Base-by-base conservation (phyloP, 208 protist genomes). In the Leishmania aethiopica region DNA sequence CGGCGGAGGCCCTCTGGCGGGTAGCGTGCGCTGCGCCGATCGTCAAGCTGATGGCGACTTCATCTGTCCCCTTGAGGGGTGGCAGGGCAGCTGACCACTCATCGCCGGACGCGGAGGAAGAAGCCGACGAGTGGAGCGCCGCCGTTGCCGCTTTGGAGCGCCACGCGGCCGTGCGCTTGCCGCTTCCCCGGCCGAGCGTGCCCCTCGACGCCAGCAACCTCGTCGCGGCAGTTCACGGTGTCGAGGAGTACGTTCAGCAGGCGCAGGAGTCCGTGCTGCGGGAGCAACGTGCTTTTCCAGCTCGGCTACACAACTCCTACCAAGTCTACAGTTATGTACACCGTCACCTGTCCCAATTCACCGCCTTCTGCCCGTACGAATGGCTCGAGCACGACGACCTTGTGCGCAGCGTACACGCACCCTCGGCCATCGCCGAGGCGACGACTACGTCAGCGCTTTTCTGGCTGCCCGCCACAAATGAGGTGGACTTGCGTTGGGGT, bases 321-420 rank as follows among this genome's bases (percentile, higher is more conserved):
- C 84, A 90, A 55, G 84, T 89, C 8, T 77, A 64, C 22, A 70
- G 49, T 11, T 19, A 88, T 55, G 59, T 95, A 28, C 82, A 88
- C 45, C 77, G 57, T 7, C 62, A 90, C 73, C 84, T 95, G 28
- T 96, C 92, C n/a, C 78, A 90, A 70, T 98, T 94, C 81, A 55
- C 79, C 53, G 90, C 86, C 79, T 98, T 91, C 84, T 98, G 95
- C 87, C 92, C 95, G 22, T 95, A 95, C 84, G 88, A 87, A 74
- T 98, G 95, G 95, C 75, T 88, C 25, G 85, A 94, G 62, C 74
- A 95, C 70, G 79, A 75, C 5, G 84, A 95, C 73, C 85, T 97
- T 28, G 83, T 95, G 77, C 77, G 59, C 72, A 82, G 78, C 83
- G 62, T 86, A 47, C 83, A 28, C 47, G 32, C 51, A 1, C 72